Evolutionary conservation across 768 basidiomycete genomes (phyloP), one percentile per base, ranked within the genome.

Genomic region (Boletus rubropictus): DNA sequence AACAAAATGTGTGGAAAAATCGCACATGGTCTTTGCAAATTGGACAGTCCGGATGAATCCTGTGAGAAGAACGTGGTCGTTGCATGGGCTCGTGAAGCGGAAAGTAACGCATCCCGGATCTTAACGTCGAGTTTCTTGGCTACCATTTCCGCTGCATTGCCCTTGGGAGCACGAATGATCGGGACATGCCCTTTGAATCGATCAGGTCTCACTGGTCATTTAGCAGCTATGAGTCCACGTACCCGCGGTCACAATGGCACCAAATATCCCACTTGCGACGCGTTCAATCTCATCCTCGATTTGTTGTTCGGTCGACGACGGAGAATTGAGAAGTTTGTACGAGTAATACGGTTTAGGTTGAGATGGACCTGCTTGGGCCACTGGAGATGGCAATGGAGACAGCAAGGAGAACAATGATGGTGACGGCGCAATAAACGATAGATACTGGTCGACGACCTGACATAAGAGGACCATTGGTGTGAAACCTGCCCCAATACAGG

Each of bases 141-240:
- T n/a, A 98, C 84, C 94, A 97, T 96, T 68, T 99, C 96, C 17
- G 94, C 96, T 5, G 96, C 96, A 66, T 98, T 97, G 1, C 95
- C 95, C 65, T 86, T 74, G 18, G 96, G 96, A 48, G 89, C 85
- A 27, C 96, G 85, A 49, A 99, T 97, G 61, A 93, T 87, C 9
- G 96, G 96, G 18, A 95, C 86, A 56, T 90, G 86, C 2, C 89
- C 92, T 92, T 46, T 44, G 21, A n/a, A 28, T 41, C 27, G 10
- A 42, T 46, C 40, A 41, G 42, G 32, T 42, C 24, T 15, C 3
- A 25, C 12, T 18, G n/a, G 39, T 8, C 2, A n/a, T 29, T 22
- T 27, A 15, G 47, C 9, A 42, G 3, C 24, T 34, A 14, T 17
- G 10, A 8, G 17, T 21, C n/a, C 22, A 66, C 78, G 34, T 52